Conservation (phyloP, 768 basidiomycete genomes). For the Brasilioporus rufonigricans region DNA sequence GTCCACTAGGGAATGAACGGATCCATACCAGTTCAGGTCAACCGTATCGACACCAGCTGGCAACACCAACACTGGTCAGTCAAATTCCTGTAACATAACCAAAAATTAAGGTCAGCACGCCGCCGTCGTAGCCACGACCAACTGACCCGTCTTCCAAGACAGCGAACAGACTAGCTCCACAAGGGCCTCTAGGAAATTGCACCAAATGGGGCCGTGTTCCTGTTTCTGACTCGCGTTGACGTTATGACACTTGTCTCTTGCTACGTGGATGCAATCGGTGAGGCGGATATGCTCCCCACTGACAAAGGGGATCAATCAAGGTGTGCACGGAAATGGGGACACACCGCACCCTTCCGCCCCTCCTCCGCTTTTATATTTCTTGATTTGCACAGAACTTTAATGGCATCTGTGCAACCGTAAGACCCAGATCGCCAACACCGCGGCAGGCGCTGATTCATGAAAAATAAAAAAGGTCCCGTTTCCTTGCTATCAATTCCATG, state of each 20-base stretch:
- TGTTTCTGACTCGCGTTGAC: slow-evolving; percentile 5
- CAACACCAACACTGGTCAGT: not conserved
- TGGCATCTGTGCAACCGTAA: slow-evolving; percentile 22
- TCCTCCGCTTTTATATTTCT: slow-evolving; percentile 29
- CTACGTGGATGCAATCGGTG: slow-evolving; percentile 7
- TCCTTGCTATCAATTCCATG: slow-evolving; percentile 27
- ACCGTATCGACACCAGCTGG: not conserved
- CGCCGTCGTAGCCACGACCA: slow-evolving; percentile 9
- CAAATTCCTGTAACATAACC: slow-evolving; percentile 12
- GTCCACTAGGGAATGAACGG: slow-evolving; percentile 20
- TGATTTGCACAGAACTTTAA: slow-evolving; percentile 31
- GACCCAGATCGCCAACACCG: slow-evolving; percentile 27
- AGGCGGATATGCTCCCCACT: not conserved
- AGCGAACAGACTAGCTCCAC: slow-evolving; percentile 5
- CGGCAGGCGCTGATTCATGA: slow-evolving; percentile 28
- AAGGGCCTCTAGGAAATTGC: not conserved
- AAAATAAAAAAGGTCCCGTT: slow-evolving; percentile 28
- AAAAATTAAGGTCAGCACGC: slow-evolving; percentile 14
- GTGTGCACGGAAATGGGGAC: slow-evolving; percentile 18
- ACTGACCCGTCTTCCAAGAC: slow-evolving; percentile 17
- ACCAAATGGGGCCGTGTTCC: slow-evolving; percentile 1
- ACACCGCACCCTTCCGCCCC: slow-evolving; percentile 4
- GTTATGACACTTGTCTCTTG: slow-evolving; percentile 12
- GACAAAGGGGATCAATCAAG: slow-evolving; percentile 1
- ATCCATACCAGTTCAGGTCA: slow-evolving; percentile 30